Evolutionary conservation across 768 basidiomycete species (phyloP).

Genomic region (Leccinum obscurum): DNA sequence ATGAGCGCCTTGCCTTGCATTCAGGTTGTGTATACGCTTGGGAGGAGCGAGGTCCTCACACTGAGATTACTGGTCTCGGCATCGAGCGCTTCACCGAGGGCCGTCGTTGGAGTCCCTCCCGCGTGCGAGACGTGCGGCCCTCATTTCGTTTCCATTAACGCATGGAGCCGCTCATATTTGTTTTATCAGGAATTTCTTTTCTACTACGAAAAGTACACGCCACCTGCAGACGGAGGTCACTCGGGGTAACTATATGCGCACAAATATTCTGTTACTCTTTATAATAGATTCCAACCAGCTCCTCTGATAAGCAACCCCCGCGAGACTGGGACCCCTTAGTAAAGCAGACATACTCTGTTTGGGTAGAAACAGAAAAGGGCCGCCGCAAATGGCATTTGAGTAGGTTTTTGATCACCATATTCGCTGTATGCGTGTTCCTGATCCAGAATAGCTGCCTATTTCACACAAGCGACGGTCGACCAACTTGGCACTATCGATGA

Average conservation of each 20-base stretch:
- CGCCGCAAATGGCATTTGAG: conserved; percentile 83
- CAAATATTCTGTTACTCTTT: conserved; percentile 6
- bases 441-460: conserved; percentile 69
- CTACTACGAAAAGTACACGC: conserved; percentile 74
- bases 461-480: conserved; percentile 75
- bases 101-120: conserved; percentile 78
- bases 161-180: conserved; percentile 14
- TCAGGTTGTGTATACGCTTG: conserved; percentile 52
- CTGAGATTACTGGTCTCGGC: conserved; percentile 74
- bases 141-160: conserved; percentile 4
- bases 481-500: conserved; percentile 71
- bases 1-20: conserved; percentile 61
- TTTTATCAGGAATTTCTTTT: conserved; percentile 72
- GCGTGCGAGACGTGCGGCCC: conserved; percentile 73
- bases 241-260: conserved; percentile 36
- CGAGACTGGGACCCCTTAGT: conserved; percentile 69
- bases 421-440: conserved; percentile 16
- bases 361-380: conserved; percentile 64
- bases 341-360: conserved; percentile 85
- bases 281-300: conserved; percentile 24
- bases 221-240: conserved; percentile 45
- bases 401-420: conserved; percentile 37
- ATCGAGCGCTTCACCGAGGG: conserved; percentile 89
- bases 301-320: conserved; percentile 51
- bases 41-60: conserved; percentile 76